phyloP scores from a whole-genome alignment of 805 yeast species.

The Vanderwaltozyma verrucispora region DNA sequence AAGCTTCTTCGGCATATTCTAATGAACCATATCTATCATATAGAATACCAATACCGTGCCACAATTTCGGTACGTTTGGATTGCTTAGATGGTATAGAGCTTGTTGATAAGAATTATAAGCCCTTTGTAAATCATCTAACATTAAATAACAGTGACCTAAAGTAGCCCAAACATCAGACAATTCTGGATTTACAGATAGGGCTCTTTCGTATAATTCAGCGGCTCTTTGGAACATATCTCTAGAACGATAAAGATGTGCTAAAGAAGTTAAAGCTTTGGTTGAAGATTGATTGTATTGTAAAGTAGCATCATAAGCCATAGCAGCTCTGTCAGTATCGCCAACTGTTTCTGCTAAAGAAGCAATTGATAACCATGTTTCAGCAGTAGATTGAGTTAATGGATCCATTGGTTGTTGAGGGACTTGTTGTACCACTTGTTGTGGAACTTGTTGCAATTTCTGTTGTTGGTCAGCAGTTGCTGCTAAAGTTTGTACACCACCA shows the following conservation, averaged over 20 bases:
- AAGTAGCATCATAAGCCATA: constrained; percentile 76
- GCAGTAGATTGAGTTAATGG: constrained; percentile 46
- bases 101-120: constrained; percentile 93
- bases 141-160: constrained; percentile 93
- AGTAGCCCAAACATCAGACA: constrained; percentile 96
- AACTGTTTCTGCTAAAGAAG: constrained; percentile 78
- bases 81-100: constrained; percentile 85
- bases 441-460: constrained; percentile 28
- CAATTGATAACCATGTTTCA: constrained; percentile 83
- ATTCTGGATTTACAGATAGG: constrained; percentile 66
- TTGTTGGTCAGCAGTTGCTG: constrained; percentile 3
- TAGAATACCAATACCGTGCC: constrained; percentile 98
- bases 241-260: constrained; percentile 79
- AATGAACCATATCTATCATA: constrained; percentile 93
- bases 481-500: constrained; percentile 1
- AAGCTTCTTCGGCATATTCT: constrained; percentile 98
- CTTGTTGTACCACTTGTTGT: constrained; percentile 16
- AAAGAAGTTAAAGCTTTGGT: constrained; percentile 76
- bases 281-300: constrained; percentile 77
- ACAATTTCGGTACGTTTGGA: constrained; percentile 89
- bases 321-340: constrained; percentile 87
- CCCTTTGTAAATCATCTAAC: constrained; percentile 92
- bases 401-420: constrained; percentile 20
- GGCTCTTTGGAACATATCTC: constrained; percentile 88
- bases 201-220: constrained; percentile 91